Evolutionary conservation across 148 eudicot genomes (phyloP).

Genomic region (Bassia scoparia): DNA sequence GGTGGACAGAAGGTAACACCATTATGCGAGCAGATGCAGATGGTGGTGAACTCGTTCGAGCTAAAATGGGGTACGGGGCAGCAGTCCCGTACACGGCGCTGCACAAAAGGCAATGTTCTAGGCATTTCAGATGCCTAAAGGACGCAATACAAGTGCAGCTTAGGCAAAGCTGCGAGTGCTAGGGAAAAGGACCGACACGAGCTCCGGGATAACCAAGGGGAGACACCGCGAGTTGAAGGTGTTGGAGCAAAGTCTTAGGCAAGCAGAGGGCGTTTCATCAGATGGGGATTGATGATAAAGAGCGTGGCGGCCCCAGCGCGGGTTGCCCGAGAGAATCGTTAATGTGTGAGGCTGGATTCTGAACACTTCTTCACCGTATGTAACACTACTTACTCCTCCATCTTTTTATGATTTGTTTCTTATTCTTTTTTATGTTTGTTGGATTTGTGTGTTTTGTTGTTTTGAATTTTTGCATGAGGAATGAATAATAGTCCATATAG

Average conservation of each 20-base stretch:
- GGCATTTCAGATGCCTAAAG: conserved; percentile 83
- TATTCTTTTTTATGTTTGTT: not conserved
- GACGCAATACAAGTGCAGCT: conserved; percentile 67
- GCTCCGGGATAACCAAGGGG: conserved; percentile 84
- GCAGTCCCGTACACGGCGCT: conserved; percentile 78
- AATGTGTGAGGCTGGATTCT: conserved; percentile 90
- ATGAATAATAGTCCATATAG: too few species aligned
- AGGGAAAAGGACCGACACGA: conserved; percentile 74
- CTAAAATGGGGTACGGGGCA: conserved; percentile 77
- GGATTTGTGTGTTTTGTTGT: not conserved
- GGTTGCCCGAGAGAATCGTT: conserved; percentile 85
- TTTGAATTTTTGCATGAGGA: not conserved
- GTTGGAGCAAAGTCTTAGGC: conserved; percentile 77
- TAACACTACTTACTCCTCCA: too few species aligned
- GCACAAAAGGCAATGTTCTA: conserved; percentile 96
- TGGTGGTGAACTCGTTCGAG: conserved; percentile 91
- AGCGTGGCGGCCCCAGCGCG: conserved; percentile 95
- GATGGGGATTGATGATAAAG: conserved; percentile 97
- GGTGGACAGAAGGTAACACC: conserved; percentile 90
- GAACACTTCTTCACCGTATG: conserved; percentile 99
- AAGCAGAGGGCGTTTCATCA: conserved; percentile 87
- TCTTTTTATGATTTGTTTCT: too few species aligned
- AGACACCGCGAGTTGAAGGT: conserved; percentile 78
- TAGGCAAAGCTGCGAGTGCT: conserved; percentile 67
- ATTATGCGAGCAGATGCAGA: conserved; percentile 95